A percentile compares a stretch with the other conserved stretches of the same genome.
Conservation (phyloP, 352 stramenopile genomes). For the Nothophytophthora sp. region DNA sequence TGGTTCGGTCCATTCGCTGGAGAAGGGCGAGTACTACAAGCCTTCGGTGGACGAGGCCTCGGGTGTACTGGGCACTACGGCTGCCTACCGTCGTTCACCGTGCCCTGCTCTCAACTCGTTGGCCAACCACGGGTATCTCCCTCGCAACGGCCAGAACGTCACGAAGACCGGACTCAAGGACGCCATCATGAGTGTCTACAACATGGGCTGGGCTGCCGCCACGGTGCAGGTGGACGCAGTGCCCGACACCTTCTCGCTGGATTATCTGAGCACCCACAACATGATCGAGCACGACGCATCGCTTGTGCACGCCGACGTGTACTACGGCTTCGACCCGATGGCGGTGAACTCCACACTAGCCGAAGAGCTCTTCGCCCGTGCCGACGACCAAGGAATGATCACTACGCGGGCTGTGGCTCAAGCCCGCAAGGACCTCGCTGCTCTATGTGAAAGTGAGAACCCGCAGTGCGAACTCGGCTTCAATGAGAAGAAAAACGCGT, state of each 20-base stretch:
- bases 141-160: conserved; percentile 37
- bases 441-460: conserved; percentile 14
- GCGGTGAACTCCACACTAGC: conserved; percentile 12
- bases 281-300: conserved; percentile 34
- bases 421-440: conserved; percentile 10
- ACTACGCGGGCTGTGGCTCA: conserved; percentile 7
- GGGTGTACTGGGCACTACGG: conserved; percentile 17
- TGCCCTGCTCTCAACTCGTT: conserved; percentile 52
- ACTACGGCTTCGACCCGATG: conserved; percentile 16
- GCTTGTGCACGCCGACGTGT: conserved; percentile 16
- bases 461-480: conserved; percentile 12
- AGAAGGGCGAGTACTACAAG: conserved; percentile 34
- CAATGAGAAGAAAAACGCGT: conserved; percentile 15
- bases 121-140: conserved; percentile 48
- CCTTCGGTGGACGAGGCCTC: conserved; percentile 25
- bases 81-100: conserved; percentile 32
- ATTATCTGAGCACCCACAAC: conserved; percentile 25
- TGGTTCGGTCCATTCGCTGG: conserved; percentile 4
- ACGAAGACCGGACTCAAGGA: conserved; percentile 14
- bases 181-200: conserved; percentile 37
- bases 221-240: conserved; percentile 13
- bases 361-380: conserved; percentile 12
- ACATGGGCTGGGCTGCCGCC: conserved; percentile 23
- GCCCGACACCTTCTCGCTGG: conserved; percentile 13
- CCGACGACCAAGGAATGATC: conserved; percentile 11